These are phyloP conservation scores for Lentinula guzmanii DNA, from an alignment of 768 basidiomycete genomes.

Conservation along the genomic window DNA sequence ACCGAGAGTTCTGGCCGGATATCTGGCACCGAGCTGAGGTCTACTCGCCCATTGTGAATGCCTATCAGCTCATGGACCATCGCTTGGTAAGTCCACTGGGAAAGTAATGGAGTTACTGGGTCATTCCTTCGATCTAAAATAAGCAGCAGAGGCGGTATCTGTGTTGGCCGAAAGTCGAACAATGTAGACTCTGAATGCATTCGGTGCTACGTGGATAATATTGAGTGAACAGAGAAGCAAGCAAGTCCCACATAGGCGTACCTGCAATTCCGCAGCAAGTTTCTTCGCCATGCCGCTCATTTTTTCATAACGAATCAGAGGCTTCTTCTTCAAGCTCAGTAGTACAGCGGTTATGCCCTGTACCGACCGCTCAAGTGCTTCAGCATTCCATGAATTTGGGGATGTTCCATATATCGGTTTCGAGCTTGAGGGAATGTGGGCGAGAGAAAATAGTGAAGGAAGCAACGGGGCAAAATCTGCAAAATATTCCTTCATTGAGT, in stretches of 20 bases:
- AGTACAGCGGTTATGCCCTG: conserved; percentile 82
- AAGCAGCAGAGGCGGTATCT: conserved; percentile 82
- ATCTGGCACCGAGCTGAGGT: conserved; percentile 77
- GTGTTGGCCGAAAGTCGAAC: conserved; percentile 89
- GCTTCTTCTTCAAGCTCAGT: conserved; percentile 94
- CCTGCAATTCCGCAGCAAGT: conserved; percentile 81
- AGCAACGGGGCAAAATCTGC: conserved; percentile 91
- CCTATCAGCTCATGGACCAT: conserved; percentile 97
- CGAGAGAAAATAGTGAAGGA: conserved; percentile 83
- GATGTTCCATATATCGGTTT: conserved; percentile 69
- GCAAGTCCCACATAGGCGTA: conserved; percentile 19
- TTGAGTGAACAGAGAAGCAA: neutral
- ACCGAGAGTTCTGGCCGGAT: conserved; percentile 83
- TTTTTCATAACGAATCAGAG: conserved; percentile 88
- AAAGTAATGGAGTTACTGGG: conserved; percentile 91
- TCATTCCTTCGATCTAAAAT: conserved; percentile 96
- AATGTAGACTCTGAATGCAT: conserved; percentile 76
- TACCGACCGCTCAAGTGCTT: conserved; percentile 71
- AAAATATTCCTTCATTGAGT: conserved; percentile 78
- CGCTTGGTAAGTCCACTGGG: conserved; percentile 99
- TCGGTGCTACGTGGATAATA: conserved; percentile 46
- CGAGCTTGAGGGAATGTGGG: conserved; percentile 57
- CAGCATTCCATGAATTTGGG: conserved; percentile 66
- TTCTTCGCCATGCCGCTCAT: conserved; percentile 93
- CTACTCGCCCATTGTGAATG: conserved; percentile 91